phyloP scores from a whole-genome alignment of 192 early-diverging fungal genomes.

The Coemansia pectinata region DNA sequence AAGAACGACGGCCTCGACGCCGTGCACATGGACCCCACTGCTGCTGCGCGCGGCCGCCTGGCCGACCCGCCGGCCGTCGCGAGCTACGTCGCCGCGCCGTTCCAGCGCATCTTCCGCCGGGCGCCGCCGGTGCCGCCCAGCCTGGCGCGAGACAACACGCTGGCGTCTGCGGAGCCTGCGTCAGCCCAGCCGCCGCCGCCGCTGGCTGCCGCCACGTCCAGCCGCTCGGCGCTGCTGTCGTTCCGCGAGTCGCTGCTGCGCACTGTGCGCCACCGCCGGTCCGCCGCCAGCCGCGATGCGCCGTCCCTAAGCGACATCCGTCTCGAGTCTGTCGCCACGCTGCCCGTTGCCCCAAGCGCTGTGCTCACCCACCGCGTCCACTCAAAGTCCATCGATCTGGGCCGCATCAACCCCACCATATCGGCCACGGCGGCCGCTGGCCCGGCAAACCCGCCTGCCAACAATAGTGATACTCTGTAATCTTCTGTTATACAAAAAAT shows the following conservation, averaged over 20 bases:
- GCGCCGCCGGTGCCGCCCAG: background rate
- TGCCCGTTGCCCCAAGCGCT: background rate
- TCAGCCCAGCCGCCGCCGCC: background rate
- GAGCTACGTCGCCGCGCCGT: conserved; percentile 49
- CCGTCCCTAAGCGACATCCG: conserved; percentile 28
- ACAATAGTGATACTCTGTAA: background rate
- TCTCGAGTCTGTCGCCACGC: background rate
- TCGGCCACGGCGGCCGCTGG: background rate
- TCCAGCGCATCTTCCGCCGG: conserved; percentile 46
- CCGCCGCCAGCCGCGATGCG: background rate
- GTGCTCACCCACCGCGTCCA: conserved; percentile 10
- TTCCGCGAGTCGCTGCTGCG: conserved; percentile 9
- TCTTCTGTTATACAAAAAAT: background rate
- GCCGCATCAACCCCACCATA: background rate
- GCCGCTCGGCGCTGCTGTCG: conserved; percentile 5
- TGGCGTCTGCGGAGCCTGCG: background rate
- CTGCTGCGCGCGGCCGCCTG: conserved; percentile 24
- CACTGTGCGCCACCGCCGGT: background rate
- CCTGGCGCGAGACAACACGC: background rate
- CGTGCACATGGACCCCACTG: conserved; percentile 53
- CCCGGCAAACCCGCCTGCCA: background rate
- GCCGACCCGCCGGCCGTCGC: conserved; percentile 16
- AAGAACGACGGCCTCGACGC: conserved; percentile 53
- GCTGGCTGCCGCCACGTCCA: background rate
- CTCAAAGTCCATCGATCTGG: conserved; percentile 22